A percentile compares a stretch with the other conserved stretches of the same genome.
These are phyloP conservation scores for Cytospora schulzeri DNA, from an alignment of 2,329 filamentous ascomycete genomes.

Conservation along the genomic window DNA sequence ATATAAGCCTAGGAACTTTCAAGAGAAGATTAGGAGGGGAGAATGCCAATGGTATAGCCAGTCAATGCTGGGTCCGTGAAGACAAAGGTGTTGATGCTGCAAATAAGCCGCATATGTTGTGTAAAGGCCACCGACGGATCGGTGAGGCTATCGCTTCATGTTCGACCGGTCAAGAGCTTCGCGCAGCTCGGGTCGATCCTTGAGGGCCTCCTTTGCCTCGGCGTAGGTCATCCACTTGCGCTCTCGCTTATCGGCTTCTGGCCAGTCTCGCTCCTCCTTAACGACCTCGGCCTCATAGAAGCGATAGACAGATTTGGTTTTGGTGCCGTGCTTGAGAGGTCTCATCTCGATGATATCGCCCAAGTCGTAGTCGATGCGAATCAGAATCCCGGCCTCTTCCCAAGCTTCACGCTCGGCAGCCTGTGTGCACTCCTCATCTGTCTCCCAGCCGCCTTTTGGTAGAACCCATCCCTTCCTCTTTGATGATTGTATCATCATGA, in stretches of 20 bases:
- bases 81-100: not conserved
- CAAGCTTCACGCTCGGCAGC: conserved; percentile 90
- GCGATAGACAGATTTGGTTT: conserved; percentile 69
- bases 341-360: conserved; percentile 84
- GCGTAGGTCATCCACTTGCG: conserved; percentile 87
- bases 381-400: conserved; percentile 94
- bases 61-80: not conserved
- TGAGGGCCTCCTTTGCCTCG: conserved; percentile 77
- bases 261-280: conserved; percentile 85
- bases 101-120: not conserved
- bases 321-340: conserved; percentile 71
- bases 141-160: conserved; percentile 52
- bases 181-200: conserved; percentile 79
- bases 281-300: conserved; percentile 90
- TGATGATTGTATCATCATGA: conserved; percentile 91
- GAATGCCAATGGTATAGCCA: conserved; percentile 5
- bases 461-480: conserved; percentile 92
- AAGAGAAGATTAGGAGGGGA: conserved; percentile 12
- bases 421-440: conserved; percentile 83
- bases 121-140: not conserved
- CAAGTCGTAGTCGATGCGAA: conserved; percentile 81
- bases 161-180: conserved; percentile 84
- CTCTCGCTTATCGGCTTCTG: conserved; percentile 88
- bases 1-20: conserved; percentile 11
- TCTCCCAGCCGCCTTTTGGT: conserved; percentile 97